Evolutionary conservation across 306 rosid species (phyloP), one percentile per base, ranked within the genome.

Genomic region (Fagus crenata): DNA sequence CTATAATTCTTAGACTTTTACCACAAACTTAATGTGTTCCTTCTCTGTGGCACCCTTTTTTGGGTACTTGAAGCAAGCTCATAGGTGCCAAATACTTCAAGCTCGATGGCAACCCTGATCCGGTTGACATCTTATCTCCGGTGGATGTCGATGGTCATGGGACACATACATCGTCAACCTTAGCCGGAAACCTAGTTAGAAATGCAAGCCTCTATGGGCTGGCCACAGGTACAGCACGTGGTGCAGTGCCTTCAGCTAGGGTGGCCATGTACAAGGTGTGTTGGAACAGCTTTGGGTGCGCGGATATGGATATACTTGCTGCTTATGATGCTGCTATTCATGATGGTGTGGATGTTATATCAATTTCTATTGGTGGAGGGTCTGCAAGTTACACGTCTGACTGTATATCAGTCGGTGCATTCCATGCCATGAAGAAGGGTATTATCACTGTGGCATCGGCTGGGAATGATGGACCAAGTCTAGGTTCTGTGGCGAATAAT

Each of bases 291-390:
- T 53, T 7, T 6, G 96, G 90, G 56, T 94, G 98, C 79, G 7
- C 95, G 0, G 96, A 94, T 81, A 92, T 94, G 89, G 97, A 94
- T 79, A 79, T 94, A 74, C 87, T 94, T 8, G 97, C 97, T 0
- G 97, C 89, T 51, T 94, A 85, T 73, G 98, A 94, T n/a, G 91
- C 97, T 7, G 98, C 98, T 56, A 88, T 90, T 67, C 83, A 87
- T 2, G 98, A 94, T 32, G 97, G 98, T 0, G 98, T 88, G 3
- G 96, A 94, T 86, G 91, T 94, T 65, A 94, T 94, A 80, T 92
- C 98, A 1, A 60, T 92, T 69, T 94, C 97, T 0, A 88, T 92
- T 5, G 95, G 95, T 18, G 98, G 98, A 71, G 95, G 88, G 8
- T 17, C 22, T n/a, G 12, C 41, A 0, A 80, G 42, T 33, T 92